A percentile compares a stretch with the other conserved stretches of the same genome.
Evolutionary conservation across 1,139 yeast species (phyloP).

Genomic region (Kodamaea derodonti): DNA sequence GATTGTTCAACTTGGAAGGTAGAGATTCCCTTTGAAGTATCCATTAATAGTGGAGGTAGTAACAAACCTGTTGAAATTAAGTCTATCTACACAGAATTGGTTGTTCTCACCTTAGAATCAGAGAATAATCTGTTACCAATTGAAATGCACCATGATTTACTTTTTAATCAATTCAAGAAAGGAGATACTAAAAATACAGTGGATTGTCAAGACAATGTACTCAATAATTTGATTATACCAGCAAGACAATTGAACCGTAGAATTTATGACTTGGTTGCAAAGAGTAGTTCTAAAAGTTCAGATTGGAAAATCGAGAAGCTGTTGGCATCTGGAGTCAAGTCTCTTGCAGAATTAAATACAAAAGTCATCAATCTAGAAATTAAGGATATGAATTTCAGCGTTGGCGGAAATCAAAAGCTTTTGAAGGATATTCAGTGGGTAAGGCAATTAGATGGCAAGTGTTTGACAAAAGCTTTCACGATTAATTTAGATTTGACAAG

Average conservation of each 20-base stretch:
- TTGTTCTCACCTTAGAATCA: conserved; percentile 17
- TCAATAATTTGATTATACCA: conserved; percentile 20
- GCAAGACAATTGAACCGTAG: conserved; percentile 12
- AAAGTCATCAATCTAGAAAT: conserved; percentile 20
- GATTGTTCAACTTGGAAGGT: conserved; percentile 24
- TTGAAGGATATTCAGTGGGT: not conserved
- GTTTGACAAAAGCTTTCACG: conserved; percentile 2
- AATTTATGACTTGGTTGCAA: conserved; percentile 1
- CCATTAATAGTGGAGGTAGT: conserved; percentile 1
- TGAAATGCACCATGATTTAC: conserved; percentile 20
- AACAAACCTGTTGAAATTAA: conserved; percentile 17
- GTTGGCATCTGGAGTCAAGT: conserved; percentile 29
- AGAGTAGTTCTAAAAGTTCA: not conserved
- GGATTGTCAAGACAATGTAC: conserved; percentile 24
- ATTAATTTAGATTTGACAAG: conserved; percentile 8
- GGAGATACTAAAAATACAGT: conserved; percentile 6
- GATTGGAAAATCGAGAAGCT: conserved; percentile 22
- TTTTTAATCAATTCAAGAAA: conserved; percentile 13
- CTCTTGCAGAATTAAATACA: conserved; percentile 25
- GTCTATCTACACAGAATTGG: conserved; percentile 15
- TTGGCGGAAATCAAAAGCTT: not conserved
- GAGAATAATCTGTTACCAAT: conserved; percentile 18
- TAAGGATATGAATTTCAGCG: not conserved
- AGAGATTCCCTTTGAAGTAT: conserved; percentile 26
- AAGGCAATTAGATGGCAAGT: not conserved